These are phyloP conservation scores for Fusarium buxicola DNA, from an alignment of 2,329 filamentous ascomycete genomes.

Conservation along the genomic window DNA sequence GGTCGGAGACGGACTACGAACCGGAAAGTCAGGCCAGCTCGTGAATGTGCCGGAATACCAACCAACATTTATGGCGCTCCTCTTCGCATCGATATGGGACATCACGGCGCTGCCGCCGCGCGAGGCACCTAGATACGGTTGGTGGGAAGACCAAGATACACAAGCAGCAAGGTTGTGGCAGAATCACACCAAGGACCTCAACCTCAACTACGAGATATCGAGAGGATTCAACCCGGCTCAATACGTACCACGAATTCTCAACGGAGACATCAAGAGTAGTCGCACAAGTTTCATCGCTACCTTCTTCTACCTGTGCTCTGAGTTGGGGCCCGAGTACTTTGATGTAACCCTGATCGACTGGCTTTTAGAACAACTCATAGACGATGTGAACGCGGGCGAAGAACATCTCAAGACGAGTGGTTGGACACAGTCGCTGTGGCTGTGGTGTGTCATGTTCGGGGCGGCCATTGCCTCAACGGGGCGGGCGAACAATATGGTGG, in stretches of 20 bases:
- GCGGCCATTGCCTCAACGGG: conserved; percentile 56
- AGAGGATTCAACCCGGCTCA: conserved; percentile 49
- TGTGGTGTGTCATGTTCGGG: conserved; percentile 60
- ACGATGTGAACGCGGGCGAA: conserved; percentile 57
- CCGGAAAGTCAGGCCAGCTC: conserved; percentile 53
- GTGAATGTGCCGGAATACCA: conserved; percentile 57
- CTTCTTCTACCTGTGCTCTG: conserved; percentile 60
- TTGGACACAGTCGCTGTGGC: conserved; percentile 58
- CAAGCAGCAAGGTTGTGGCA: conserved; percentile 53
- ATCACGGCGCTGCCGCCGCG: conserved; percentile 50
- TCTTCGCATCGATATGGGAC: conserved; percentile 58
- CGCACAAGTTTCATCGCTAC: conserved; percentile 60
- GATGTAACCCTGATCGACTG: conserved; percentile 59
- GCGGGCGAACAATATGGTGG: conserved; percentile 50
- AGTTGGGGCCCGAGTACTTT: conserved; percentile 55
- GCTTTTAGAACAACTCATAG: conserved; percentile 59
- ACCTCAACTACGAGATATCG: conserved; percentile 54
- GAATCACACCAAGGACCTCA: conserved; percentile 51
- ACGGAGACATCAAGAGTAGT: conserved; percentile 53
- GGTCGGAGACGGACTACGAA: conserved; percentile 56
- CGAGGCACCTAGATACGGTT: conserved; percentile 52
- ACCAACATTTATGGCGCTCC: conserved; percentile 58
- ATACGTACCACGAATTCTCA: conserved; percentile 51
- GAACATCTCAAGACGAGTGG: conserved; percentile 54
- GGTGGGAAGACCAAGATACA: conserved; percentile 53